Evolutionary conservation across 768 basidiomycete genomes (phyloP).

Genomic region (Amanita rubescens): DNA sequence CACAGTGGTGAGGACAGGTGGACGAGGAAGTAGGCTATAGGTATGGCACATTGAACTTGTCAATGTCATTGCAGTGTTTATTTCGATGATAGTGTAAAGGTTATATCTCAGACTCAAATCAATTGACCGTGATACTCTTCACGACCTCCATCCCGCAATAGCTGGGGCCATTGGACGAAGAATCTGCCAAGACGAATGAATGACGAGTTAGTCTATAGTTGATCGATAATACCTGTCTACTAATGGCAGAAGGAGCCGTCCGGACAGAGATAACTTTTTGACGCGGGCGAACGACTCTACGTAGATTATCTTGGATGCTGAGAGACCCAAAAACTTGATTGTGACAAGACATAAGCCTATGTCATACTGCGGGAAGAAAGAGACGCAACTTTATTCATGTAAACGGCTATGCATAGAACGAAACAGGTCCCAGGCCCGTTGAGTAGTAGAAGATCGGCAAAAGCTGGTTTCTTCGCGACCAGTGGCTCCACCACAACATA

Average conservation of each 20-base stretch:
- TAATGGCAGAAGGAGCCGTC: slow-evolving; percentile 69
- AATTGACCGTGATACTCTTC: slow-evolving; percentile 59
- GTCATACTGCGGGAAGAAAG: not conserved
- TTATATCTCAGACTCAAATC: slow-evolving; percentile 34
- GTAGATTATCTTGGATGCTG: slow-evolving; percentile 71
- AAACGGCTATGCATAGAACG: slow-evolving; percentile 62
- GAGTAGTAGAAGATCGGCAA: slow-evolving; percentile 73
- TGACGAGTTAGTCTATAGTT: not conserved
- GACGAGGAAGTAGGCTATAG: slow-evolving; percentile 46
- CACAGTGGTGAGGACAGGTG: slow-evolving; percentile 70
- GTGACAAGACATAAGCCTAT: slow-evolving; percentile 2
- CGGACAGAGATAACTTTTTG: slow-evolving; percentile 71
- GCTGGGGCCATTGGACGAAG: slow-evolving; percentile 83
- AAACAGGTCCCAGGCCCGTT: slow-evolving; percentile 97
- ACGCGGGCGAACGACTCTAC: slow-evolving; percentile 94
- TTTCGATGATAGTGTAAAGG: not conserved
- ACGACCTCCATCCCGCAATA: slow-evolving; percentile 31
- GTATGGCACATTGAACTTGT: not conserved
- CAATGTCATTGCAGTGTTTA: slow-evolving; percentile 1
- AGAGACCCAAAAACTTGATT: slow-evolving; percentile 64
- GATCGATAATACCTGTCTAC: slow-evolving; percentile 57
- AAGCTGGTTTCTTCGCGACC: slow-evolving; percentile 23
- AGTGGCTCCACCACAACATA: slow-evolving; percentile 51
- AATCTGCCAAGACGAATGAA: slow-evolving; percentile 41
- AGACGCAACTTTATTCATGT: slow-evolving; percentile 59